Evolutionary conservation across 2,329 filamentous ascomycete genomes (phyloP).

Genomic region (Cyphellophora attinorum): DNA sequence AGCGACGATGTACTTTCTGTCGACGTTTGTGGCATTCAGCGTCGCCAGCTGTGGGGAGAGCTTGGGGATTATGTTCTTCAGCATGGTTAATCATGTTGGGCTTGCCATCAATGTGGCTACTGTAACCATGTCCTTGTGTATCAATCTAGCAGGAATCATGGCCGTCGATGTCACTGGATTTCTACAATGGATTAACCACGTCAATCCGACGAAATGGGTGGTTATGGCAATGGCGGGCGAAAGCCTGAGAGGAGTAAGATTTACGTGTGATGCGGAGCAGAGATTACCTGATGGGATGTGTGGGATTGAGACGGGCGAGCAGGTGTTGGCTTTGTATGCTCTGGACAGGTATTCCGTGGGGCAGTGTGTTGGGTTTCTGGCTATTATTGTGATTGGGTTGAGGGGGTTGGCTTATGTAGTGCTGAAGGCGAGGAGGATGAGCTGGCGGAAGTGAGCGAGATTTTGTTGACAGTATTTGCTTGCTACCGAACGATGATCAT

Average conservation of each 20-base stretch:
- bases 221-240: constrained; percentile 59
- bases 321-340: constrained; percentile 59
- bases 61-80: constrained; percentile 72
- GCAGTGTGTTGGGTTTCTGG: constrained; percentile 54
- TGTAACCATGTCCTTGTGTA: constrained; percentile 59
- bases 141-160: constrained; percentile 62
- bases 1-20: constrained; percentile 56
- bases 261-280: constrained; percentile 56
- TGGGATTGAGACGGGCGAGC: constrained; percentile 54
- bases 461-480: too few relatives aligned
- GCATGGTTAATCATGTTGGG: constrained; percentile 62
- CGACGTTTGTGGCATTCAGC: constrained; percentile 60
- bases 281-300: constrained; percentile 51
- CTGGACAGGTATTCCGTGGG: constrained; percentile 52
- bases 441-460: constrained; percentile 8
- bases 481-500: neutral
- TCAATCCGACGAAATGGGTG: constrained; percentile 61
- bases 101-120: constrained; percentile 67
- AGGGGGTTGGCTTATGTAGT: constrained; percentile 41
- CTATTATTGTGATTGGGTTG: constrained; percentile 55
- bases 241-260: constrained; percentile 49
- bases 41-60: constrained; percentile 67
- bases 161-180: constrained; percentile 59
- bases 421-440: constrained; percentile 22
- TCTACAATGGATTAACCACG: constrained; percentile 59